Evolutionary conservation across 129 eudicot species (phyloP).

Genomic region (Lactuca saligna): DNA sequence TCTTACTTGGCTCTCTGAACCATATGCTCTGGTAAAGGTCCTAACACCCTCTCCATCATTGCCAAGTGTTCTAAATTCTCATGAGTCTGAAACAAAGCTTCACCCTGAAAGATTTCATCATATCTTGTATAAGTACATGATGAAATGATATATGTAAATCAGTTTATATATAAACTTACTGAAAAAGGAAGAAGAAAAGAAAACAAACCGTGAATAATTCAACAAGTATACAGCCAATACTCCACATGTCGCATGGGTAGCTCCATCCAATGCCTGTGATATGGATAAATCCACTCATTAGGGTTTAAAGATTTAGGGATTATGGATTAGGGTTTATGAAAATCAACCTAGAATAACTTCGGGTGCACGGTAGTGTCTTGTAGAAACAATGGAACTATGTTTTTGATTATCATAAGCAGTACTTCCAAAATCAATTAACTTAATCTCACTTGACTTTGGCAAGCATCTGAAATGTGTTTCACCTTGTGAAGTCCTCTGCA

Average conservation of each 20-base stretch:
- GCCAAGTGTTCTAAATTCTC: conserved; percentile 94
- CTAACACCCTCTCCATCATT: conserved; percentile 97
- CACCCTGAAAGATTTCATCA: conserved; percentile 51
- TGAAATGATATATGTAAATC: not conserved
- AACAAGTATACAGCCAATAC: conserved; percentile 86
- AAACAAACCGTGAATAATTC: conserved; percentile 76
- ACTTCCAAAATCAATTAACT: conserved; percentile 98
- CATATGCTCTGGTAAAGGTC: conserved; percentile 91
- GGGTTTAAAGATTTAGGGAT: not conserved
- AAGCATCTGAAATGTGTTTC: conserved; percentile 64
- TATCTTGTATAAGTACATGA: not conserved
- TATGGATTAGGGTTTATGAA: not conserved
- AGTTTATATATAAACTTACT: not conserved
- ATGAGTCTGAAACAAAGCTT: conserved; percentile 90
- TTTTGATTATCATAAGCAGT: conserved; percentile 73
- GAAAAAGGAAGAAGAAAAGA: conserved; percentile 9
- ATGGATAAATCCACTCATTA: conserved; percentile 8
- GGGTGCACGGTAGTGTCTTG: conserved; percentile 99
- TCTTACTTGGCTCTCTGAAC: conserved; percentile 61
- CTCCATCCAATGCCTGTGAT: conserved; percentile 88
- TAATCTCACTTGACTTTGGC: conserved; percentile 96
- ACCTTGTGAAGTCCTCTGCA: conserved; percentile 68
- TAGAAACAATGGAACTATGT: conserved; percentile 85
- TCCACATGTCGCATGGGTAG: conserved; percentile 90
- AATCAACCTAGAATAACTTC: conserved; percentile 88